Evolutionary conservation across 305 asterid species (phyloP).

Genomic region (Fraxinus sp.): DNA sequence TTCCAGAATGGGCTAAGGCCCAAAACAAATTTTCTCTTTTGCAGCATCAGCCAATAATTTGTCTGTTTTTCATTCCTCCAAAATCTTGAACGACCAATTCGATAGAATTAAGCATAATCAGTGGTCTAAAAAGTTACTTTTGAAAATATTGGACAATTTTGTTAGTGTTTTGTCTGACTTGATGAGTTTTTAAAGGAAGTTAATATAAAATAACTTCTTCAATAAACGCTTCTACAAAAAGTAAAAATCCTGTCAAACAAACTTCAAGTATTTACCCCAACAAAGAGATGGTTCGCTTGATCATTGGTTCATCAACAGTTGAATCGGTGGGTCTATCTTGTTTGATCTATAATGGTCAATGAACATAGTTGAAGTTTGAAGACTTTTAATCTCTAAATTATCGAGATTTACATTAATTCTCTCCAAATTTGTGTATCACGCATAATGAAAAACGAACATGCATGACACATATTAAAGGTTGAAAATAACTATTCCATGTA

Average conservation of each 20-base stretch:
- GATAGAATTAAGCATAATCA: not conserved
- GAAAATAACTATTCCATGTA: not conserved
- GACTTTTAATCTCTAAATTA: too few relatives aligned
- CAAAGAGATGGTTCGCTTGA: not conserved
- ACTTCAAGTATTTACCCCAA: not conserved
- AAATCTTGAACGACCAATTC: not conserved
- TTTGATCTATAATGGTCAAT: not conserved
- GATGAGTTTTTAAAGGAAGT: not conserved
- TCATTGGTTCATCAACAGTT: not conserved
- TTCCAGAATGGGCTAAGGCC: conserved; percentile 31
- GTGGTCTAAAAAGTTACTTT: too few relatives aligned
- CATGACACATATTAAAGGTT: not conserved
- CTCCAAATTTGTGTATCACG: not conserved
- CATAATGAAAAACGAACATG: not conserved
- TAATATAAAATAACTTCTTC: too few relatives aligned
- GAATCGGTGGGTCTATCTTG: not conserved
- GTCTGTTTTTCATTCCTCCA: too few relatives aligned
- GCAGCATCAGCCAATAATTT: not conserved
- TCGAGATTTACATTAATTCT: not conserved
- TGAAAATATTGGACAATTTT: too few relatives aligned
- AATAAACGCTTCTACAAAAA: too few relatives aligned
- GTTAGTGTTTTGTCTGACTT: not conserved
- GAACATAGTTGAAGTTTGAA: not conserved
- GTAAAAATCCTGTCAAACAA: not conserved
- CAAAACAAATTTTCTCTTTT: conserved; percentile 7